Evolutionary conservation across 345 rosid genomes (phyloP).

Genomic region (Linum usitatissimum): DNA sequence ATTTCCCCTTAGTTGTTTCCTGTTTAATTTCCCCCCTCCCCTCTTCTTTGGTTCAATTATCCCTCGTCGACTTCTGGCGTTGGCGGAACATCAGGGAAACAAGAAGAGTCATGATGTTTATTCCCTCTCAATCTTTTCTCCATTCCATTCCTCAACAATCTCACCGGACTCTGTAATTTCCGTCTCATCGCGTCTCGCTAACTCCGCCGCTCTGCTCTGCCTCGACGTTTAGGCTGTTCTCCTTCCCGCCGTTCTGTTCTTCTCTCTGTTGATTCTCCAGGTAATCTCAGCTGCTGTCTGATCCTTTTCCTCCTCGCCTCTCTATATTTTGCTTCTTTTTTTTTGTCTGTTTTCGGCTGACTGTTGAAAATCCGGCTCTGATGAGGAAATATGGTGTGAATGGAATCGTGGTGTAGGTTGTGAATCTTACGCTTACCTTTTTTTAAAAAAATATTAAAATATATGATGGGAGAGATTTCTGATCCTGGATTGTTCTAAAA

Average conservation of each 20-base stretch:
- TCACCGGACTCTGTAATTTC: neutral
- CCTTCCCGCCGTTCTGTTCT: neutral
- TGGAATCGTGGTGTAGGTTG: neutral
- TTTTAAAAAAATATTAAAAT: no score
- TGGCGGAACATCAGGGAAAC: neutral
- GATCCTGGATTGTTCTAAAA: neutral
- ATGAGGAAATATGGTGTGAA: neutral
- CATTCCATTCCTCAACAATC: neutral
- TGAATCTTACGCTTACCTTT: neutral
- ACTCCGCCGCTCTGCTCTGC: neutral
- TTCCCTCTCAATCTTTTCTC: neutral
- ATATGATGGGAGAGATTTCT: neutral
- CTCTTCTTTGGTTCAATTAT: no score
- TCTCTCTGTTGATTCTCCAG: neutral
- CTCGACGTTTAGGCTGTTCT: neutral
- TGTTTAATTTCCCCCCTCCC: no score
- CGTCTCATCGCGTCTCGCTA: neutral
- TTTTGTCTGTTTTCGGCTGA: neutral
- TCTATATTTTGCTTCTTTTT: neutral
- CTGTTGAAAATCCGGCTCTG: neutral
- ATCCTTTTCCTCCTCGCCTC: neutral
- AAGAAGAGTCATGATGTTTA: neutral
- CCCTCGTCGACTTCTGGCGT: neutral
- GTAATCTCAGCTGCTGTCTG: neutral
- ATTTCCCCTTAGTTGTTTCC: no score